Evolutionary conservation across 495 filamentous ascomycete genomes (phyloP), one percentile per base, ranked within the genome.

Genomic region (Neurospora hispaniola): DNA sequence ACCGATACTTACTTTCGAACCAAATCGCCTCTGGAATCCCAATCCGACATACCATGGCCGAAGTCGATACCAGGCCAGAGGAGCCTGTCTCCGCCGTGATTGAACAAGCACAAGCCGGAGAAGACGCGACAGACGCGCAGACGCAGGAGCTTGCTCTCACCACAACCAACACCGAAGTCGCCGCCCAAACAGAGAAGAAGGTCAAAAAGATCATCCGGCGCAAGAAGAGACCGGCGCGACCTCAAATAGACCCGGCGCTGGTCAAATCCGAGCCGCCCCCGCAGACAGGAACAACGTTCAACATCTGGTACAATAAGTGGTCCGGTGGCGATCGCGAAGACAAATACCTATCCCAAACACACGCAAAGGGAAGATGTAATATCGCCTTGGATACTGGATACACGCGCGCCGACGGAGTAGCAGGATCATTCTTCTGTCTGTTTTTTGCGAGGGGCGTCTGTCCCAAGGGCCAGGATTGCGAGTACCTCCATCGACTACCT

Each of bases 321-420:
- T 89, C 88, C 7, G 96, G 95, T 70, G 95, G 96, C 72, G 94
- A 99, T 80, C 90, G 94, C 54, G 95, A 97, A 76, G 94, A 97
- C 84, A 91, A 92, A 73, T 94, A 96, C 76, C 88, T 92, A 6
- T 90, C 90, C 20, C 91, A 97, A 78, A 85, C 83, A 2, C 76
- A 81, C 69, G 94, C 96, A 1, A 86, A 89, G 41, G 87, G 87
- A 5, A 90, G 96, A 42, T 97, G 94, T 83, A 94, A 93, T 78
- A 85, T 98, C 40, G 88, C 89, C 4, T 86, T 84, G 44, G 96
- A 99, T 79, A 88, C 86, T 11, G 96, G 96, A 16, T 98, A 96
- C 79, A 99, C 96, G 10, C 88, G 89, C 73, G 96, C 93, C 12
- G 96, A 99, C 83, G 89, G 89, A 59, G 75, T 81, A 4, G 69